Conservation (phyloP, 345 rosid genomes). For the Gynandropsis gynandra region DNA sequence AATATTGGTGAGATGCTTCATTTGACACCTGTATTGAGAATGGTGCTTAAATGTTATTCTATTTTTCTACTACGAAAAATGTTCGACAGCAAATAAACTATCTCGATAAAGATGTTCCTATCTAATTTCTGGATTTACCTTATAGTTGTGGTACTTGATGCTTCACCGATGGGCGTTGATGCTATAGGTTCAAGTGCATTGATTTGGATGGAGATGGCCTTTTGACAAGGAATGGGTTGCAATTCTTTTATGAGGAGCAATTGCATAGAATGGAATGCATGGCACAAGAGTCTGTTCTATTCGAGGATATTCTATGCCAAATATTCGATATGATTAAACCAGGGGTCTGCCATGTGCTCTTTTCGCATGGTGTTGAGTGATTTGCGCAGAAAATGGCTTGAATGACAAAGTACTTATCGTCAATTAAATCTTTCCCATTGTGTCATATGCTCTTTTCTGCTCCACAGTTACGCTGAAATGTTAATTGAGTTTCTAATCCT, state of each 20-base stretch:
- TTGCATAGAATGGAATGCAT: constrained; percentile 98
- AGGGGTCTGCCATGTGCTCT: constrained; percentile 36
- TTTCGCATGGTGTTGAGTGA: constrained; percentile 1
- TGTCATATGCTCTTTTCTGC: too few species aligned
- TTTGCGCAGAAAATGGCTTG: too few species aligned
- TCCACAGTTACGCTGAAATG: too few species aligned
- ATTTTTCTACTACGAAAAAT: not conserved
- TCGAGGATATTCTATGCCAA: constrained; percentile 94
- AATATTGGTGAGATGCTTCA: constrained; percentile 68
- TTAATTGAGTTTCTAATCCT: too few species aligned
- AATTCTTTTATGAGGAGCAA: constrained; percentile 92
- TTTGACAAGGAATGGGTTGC: constrained; percentile 75
- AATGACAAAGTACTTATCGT: too few species aligned
- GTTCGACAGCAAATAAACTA: too few species aligned
- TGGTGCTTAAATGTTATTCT: not conserved
- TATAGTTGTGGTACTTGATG: too few species aligned
- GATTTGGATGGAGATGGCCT: constrained; percentile 94
- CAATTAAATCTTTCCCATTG: too few species aligned
- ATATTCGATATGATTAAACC: constrained; percentile 92
- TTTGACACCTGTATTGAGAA: too few species aligned
- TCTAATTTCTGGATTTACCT: too few species aligned
- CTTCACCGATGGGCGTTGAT: too few species aligned
- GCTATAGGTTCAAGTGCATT: constrained; percentile 83
- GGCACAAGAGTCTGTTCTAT: constrained; percentile 94
- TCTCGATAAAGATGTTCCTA: too few species aligned